These are phyloP conservation scores for Pseudopyricularia cyperi DNA, from an alignment of 2,329 filamentous ascomycete genomes.

Conservation along the genomic window DNA sequence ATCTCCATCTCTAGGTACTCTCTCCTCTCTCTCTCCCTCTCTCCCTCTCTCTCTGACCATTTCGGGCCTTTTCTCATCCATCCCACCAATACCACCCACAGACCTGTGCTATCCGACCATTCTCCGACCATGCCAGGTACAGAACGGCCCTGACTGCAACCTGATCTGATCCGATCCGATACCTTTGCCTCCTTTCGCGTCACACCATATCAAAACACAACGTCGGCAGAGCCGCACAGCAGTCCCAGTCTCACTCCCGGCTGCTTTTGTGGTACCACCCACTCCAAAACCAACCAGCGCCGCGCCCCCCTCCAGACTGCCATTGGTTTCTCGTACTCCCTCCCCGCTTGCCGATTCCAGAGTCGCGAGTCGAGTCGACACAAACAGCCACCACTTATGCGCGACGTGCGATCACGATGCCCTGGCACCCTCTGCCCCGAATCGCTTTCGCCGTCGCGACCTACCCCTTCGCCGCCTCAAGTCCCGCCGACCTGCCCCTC, in stretches of 20 bases:
- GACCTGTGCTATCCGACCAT: no score
- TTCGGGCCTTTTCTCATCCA: not conserved
- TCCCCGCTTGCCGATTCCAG: not conserved
- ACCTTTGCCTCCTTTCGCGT: not conserved
- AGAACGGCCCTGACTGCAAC: not conserved
- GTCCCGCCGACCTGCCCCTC: constrained; percentile 82
- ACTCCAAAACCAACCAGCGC: no score
- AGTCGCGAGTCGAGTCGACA: not conserved
- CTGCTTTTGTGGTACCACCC: no score
- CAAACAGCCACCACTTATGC: not conserved
- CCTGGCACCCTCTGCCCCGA: constrained; percentile 91
- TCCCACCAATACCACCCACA: not conserved
- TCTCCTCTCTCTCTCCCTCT: no score
- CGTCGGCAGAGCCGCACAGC: not conserved
- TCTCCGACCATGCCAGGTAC: not conserved
- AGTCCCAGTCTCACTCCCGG: no score
- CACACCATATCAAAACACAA: not conserved
- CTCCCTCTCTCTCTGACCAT: not conserved
- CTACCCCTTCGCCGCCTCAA: constrained; percentile 80
- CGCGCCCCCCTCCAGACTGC: not conserved
- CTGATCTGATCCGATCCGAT: no score
- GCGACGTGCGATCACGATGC: constrained; percentile 44
- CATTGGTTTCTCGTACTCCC: not conserved
- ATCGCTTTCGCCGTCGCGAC: constrained; percentile 97
- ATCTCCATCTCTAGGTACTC: no score